These are phyloP conservation scores for Tilletia walkeri DNA, from an alignment of 1,284 basidiomycete genomes.

Conservation along the genomic window DNA sequence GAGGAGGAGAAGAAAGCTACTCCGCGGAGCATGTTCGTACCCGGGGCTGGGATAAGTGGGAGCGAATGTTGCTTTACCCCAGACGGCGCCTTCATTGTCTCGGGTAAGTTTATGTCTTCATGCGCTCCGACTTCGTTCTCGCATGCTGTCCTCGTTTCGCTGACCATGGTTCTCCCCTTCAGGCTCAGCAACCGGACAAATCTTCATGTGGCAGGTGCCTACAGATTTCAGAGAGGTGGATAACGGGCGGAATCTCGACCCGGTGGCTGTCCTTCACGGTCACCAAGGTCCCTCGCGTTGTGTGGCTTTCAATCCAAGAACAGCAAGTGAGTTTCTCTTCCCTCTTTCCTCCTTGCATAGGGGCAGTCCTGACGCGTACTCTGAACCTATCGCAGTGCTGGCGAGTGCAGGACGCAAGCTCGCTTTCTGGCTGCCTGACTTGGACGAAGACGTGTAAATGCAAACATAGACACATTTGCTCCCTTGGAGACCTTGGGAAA, in stretches of 20 bases:
- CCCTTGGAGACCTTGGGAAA: too few species aligned
- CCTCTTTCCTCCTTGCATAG: too few species aligned
- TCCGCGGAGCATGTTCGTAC: constrained; percentile 36
- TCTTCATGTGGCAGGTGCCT: constrained; percentile 37
- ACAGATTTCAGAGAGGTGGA: constrained; percentile 23
- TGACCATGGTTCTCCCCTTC: constrained; percentile 3
- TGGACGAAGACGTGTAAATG: constrained; percentile 1
- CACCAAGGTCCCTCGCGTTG: constrained; percentile 38
- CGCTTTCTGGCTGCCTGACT: constrained; percentile 49
- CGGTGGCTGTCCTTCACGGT: constrained; percentile 30
- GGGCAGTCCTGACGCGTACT: too few species aligned
- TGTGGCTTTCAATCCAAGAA: constrained; percentile 48
- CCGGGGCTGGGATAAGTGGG: constrained; percentile 49
- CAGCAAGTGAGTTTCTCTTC: constrained; percentile 38
- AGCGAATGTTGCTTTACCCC: constrained; percentile 49
- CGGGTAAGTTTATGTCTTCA: constrained; percentile 29
- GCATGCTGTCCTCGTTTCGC: background rate
- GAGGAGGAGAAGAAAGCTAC: background rate
- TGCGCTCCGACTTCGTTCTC: background rate
- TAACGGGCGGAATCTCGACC: constrained; percentile 22
- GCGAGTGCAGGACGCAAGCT: constrained; percentile 42
- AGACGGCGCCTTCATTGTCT: constrained; percentile 47
- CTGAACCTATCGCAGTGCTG: constrained; percentile 32
- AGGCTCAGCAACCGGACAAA: constrained; percentile 22
- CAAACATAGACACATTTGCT: too few species aligned